Base-by-base conservation (phyloP, 441 rosid genomes). In the Heliophila coronopifolia region DNA sequence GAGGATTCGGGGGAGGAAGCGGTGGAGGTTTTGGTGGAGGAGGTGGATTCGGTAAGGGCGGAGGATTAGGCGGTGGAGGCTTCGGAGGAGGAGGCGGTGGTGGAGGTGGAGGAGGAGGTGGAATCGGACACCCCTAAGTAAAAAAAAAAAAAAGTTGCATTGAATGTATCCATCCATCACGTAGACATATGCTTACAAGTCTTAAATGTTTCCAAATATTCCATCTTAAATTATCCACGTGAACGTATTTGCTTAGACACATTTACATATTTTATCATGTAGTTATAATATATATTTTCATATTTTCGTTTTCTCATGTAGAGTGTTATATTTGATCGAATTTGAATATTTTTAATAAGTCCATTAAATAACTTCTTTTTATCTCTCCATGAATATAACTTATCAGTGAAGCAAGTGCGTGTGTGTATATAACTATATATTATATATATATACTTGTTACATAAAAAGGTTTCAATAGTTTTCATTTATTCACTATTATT, bases 11-110 rank as follows among this genome's bases (percentile, higher is more conserved):
- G 9, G 68, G n/a, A n/a, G n/a, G 68, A 0, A 30, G 53, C 2
- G 68, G 65, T 0, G 31, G 40, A 0, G 77, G 73, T 0, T 2
- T 32, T 2, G 77, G 76, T 0, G 70, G 69, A 6, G 71, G 65
- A 5, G 69, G 59, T 0, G 72, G 79, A 0, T 3, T 56, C 5
- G 73, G 73, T 0, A 50, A 49, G 0, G 76, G 76, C 2, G 66
- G 63, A n/a, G 72, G 75, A 1, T 1, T 58, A 12, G 70, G 70
- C 3, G 63, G 67, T 7, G 63, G 67, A 0, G 9, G 23, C 2
- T 64, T 64, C 19, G 77, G 75, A 2, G 65, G 69, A 0, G 78
- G 75, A 0, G 4, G 32, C 0, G 74, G 80, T 0, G 67, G 67
- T 0, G 74, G 76, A 4, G 38, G 35, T 0, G 75, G 74, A 0